Conservation (phyloP, 495 filamentous ascomycete species). For the Bathelium albidoporum region DNA sequence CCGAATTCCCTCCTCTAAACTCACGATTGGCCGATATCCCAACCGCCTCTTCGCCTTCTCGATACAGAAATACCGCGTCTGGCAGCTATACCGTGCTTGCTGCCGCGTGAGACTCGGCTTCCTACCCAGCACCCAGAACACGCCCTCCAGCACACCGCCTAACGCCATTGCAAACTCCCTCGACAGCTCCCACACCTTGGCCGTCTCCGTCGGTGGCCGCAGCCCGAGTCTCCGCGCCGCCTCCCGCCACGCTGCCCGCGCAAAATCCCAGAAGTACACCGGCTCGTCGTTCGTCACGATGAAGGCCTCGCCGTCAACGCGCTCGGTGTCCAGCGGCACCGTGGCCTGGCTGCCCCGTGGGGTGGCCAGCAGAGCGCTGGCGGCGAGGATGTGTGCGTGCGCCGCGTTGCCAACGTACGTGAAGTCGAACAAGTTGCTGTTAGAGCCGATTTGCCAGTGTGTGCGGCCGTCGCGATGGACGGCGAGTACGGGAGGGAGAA, state of each 20-base stretch:
- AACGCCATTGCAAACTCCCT: slow-evolving; percentile 53
- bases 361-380: slow-evolving; percentile 57
- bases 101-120: slow-evolving; percentile 65
- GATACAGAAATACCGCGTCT: slow-evolving; percentile 77
- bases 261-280: slow-evolving; percentile 94
- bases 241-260: slow-evolving; percentile 60
- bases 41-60: slow-evolving; percentile 72
- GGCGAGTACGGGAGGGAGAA: slow-evolving; percentile 51
- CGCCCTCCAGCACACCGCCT: slow-evolving; percentile 58
- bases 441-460: slow-evolving; percentile 75
- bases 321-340: slow-evolving; percentile 39
- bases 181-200: slow-evolving; percentile 56
- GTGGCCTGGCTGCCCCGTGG: slow-evolving; percentile 31
- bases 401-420: slow-evolving; percentile 73
- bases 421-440: slow-evolving; percentile 82
- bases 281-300: slow-evolving; percentile 89
- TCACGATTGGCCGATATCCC: slow-evolving; percentile 65
- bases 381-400: slow-evolving; percentile 62
- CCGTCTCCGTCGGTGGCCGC: slow-evolving; percentile 25
- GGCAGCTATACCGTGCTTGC: slow-evolving; percentile 64
- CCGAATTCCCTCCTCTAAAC: slow-evolving; percentile 61
- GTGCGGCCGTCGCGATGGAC: slow-evolving; percentile 55
- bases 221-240: slow-evolving; percentile 8
- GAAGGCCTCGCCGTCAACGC: slow-evolving; percentile 89
- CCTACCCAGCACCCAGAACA: slow-evolving; percentile 56